Evolutionary conservation across 116 monocot species (phyloP), one percentile per base, ranked within the genome.

Genomic region (Phalaenopsis hybrid): DNA sequence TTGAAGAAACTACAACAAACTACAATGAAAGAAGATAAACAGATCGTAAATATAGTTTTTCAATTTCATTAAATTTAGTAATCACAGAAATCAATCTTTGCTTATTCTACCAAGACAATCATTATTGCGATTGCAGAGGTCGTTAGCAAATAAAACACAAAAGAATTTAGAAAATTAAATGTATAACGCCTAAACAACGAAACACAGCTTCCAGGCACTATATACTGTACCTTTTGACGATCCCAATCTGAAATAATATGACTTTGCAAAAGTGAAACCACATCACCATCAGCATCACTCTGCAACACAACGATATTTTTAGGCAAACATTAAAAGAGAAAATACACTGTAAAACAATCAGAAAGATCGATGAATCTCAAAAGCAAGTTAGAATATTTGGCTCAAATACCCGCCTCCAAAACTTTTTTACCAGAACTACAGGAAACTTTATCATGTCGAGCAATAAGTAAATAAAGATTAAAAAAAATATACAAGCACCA

Each of bases 161-260:
- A 20, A 46, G 4, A 75, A 75, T n/a, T 16, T 45, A 45, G 75
- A 20, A 75, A 75, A 75, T 4, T 4, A 6, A 1, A n/a, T 5
- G 75, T 45, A 46, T 4, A 72, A 72, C 72, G 41, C 15, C 72
- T 41, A 72, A 41, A 41, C 4, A 79, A 79, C 21, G 41, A 43
- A 44, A 74, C 10, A 82, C 13, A 59, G 23, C 67, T 78, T 34
- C 46, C 75, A 76, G 0, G 49, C 51, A 34, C 34, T 17, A 15
- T 18, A 44, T 76, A 69, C 84, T 45, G 34, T 91, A 99, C 99
- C 99, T 93, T 89, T 12, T 85, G 81, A 74, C 85, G 91, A 77
- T 94, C 89, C 75, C 88, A 95, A 82, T 94, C 92, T 57, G 81
- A 86, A 84, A 89, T 82, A 16, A 95, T 91, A 79, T 94, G 92